A percentile compares a stretch with the other conserved stretches of the same genome.
These are phyloP conservation scores for Amphibolis antarctica DNA, from an alignment of 106 monocot genomes.

Conservation along the genomic window DNA sequence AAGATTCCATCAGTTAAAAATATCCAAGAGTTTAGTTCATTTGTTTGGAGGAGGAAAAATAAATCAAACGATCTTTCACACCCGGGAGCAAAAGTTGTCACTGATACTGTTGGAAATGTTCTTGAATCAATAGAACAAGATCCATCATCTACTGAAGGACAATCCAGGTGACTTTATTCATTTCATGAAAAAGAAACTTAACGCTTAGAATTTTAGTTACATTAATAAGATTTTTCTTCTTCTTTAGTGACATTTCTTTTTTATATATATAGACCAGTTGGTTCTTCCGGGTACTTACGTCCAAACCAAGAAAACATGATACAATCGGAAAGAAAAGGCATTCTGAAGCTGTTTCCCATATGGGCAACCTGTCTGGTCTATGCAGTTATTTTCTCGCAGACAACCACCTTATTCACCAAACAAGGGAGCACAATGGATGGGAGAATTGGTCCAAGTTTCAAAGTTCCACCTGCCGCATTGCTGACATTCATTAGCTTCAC, in stretches of 20 bases:
- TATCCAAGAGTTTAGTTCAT: background rate
- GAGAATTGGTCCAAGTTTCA: slow-evolving; percentile 9
- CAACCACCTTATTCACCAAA: slow-evolving; percentile 23
- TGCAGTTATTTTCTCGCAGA: slow-evolving; percentile 18
- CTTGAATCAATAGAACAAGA: background rate
- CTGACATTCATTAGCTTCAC: slow-evolving; percentile 18
- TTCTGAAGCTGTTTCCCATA: slow-evolving; percentile 10
- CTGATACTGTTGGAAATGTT: slow-evolving; percentile 1
- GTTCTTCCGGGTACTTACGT: background rate
- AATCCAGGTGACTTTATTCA: background rate
- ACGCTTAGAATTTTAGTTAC: background rate
- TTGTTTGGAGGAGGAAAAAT: background rate
- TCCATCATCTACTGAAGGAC: background rate
- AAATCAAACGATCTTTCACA: background rate
- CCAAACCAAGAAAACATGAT: background rate
- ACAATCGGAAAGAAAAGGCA: background rate
- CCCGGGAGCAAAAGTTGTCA: background rate
- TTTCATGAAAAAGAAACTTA: background rate
- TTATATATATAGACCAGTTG: background rate
- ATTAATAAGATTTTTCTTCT: background rate
- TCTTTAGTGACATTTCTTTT: background rate
- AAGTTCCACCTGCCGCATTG: slow-evolving; percentile 15
- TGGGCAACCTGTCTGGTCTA: slow-evolving; percentile 23
- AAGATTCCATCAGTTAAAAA: slow-evolving; percentile 4
- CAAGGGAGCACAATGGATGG: slow-evolving; percentile 24